Evolutionary conservation across 2,329 filamentous ascomycete species (phyloP).

Genomic region (Huntiella abstrusa): DNA sequence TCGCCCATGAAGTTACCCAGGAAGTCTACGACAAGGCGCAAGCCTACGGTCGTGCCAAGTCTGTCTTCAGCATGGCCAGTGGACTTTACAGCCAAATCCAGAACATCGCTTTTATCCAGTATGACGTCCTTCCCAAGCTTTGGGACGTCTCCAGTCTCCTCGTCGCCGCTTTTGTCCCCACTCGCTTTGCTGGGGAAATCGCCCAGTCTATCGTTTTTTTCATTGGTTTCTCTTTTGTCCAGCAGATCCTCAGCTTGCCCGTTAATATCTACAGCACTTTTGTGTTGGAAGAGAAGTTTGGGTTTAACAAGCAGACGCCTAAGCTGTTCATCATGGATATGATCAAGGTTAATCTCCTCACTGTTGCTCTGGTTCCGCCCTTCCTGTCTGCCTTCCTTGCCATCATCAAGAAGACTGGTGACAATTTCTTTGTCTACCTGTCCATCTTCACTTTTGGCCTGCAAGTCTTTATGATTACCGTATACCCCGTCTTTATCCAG

Average conservation of each 20-base stretch:
- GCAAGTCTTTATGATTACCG: slow-evolving; percentile 86
- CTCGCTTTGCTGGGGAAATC: slow-evolving; percentile 75
- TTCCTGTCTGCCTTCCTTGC: slow-evolving; percentile 81
- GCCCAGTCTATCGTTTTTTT: slow-evolving; percentile 85
- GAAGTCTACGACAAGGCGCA: slow-evolving; percentile 90
- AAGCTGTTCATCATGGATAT: slow-evolving; percentile 77
- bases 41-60: slow-evolving; percentile 78
- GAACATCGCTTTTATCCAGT: slow-evolving; percentile 76
- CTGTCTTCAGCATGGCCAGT: slow-evolving; percentile 66
- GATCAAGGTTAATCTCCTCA: slow-evolving; percentile 74
- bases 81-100: slow-evolving; percentile 74
- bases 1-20: slow-evolving; percentile 72
- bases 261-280: slow-evolving; percentile 84
- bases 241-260: slow-evolving; percentile 62
- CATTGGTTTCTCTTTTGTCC: slow-evolving; percentile 66
- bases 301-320: slow-evolving; percentile 96
- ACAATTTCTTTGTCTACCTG: slow-evolving; percentile 92
- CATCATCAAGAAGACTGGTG: slow-evolving; percentile 87
- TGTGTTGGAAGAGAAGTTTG: slow-evolving; percentile 88
- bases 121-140: slow-evolving; percentile 74
- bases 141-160: slow-evolving; percentile 67
- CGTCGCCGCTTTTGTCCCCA: slow-evolving; percentile 55
- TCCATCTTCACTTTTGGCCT: slow-evolving; percentile 83
- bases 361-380: slow-evolving; percentile 62
- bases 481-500: slow-evolving; percentile 86